Conservation (phyloP, 345 rosid genomes). For the Barbarea vulgaris region DNA sequence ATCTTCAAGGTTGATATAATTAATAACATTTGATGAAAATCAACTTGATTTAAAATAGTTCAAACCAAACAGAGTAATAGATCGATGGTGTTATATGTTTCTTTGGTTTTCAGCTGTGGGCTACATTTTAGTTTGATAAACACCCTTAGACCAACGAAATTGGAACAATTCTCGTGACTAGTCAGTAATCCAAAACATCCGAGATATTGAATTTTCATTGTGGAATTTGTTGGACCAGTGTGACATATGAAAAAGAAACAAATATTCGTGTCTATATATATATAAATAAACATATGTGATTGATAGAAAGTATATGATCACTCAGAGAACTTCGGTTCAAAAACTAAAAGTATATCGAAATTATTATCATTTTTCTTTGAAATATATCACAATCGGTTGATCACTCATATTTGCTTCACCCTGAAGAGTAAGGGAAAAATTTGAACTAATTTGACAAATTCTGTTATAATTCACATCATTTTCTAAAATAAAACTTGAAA, state of each 20-base stretch:
- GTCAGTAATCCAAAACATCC: background rate
- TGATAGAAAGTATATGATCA: background rate
- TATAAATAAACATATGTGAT: background rate
- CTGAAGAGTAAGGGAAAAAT: background rate
- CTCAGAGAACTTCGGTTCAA: background rate
- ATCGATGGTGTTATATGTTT: background rate
- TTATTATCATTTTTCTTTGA: too few species aligned
- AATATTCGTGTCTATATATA: background rate
- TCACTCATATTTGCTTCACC: background rate
- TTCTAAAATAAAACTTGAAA: background rate
- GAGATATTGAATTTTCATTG: background rate
- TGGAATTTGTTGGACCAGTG: background rate
- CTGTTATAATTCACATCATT: background rate
- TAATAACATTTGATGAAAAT: background rate
- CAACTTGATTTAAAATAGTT: background rate
- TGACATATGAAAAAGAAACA: background rate
- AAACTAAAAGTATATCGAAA: background rate
- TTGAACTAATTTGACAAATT: background rate
- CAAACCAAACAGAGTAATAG: background rate
- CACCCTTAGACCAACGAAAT: background rate
- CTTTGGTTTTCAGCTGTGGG: background rate
- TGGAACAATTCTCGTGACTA: background rate
- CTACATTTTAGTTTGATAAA: background rate
- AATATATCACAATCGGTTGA: background rate
- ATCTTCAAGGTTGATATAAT: background rate